These are phyloP conservation scores for Phialophora verrucosa DNA, from an alignment of 2,329 filamentous ascomycete species.

Conservation along the genomic window DNA sequence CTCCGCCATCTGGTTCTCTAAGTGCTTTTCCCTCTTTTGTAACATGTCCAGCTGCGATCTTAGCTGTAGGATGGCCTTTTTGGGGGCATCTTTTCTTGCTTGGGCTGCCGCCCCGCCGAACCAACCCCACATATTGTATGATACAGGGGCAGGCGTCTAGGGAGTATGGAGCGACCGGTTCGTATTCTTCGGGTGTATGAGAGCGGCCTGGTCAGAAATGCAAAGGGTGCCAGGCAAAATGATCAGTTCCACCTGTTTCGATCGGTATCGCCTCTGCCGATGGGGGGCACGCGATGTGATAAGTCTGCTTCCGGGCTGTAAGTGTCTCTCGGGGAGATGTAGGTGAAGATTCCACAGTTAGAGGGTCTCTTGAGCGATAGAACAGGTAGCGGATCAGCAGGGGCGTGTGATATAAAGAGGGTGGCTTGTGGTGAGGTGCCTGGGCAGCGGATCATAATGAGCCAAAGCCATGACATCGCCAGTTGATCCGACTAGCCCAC, in stretches of 20 bases:
- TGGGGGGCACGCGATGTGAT: background rate
- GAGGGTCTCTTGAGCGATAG: background rate
- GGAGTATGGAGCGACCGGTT: background rate
- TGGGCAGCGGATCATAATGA: conserved; percentile 11
- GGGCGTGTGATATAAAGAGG: conserved; percentile 4
- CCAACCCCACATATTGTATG: conserved; percentile 74
- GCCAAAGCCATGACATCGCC: conserved; percentile 12
- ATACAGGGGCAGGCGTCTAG: background rate
- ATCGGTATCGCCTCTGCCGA: conserved; percentile 32
- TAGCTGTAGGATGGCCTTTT: conserved; percentile 91
- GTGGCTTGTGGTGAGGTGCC: conserved; percentile 12
- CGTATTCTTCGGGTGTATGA: background rate
- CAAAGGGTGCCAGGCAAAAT: conserved; percentile 14
- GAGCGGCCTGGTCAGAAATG: background rate
- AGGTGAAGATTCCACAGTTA: background rate
- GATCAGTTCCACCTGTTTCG: conserved; percentile 15
- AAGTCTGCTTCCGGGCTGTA: background rate
- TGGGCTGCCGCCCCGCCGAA: conserved; percentile 83
- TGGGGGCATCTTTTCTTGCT: conserved; percentile 90
- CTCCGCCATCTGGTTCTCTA: conserved; percentile 90
- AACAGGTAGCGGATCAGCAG: conserved; percentile 8
- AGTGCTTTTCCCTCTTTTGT: conserved; percentile 90
- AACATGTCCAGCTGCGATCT: conserved; percentile 94
- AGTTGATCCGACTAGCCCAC: conserved; percentile 8
- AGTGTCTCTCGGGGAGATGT: background rate